Percentiles rank a stretch among this genome's conserved stretches.
These are phyloP conservation scores for Paramecium pentaurelia DNA, from an alignment of 73 alveolate species.

Conservation along the genomic window DNA sequence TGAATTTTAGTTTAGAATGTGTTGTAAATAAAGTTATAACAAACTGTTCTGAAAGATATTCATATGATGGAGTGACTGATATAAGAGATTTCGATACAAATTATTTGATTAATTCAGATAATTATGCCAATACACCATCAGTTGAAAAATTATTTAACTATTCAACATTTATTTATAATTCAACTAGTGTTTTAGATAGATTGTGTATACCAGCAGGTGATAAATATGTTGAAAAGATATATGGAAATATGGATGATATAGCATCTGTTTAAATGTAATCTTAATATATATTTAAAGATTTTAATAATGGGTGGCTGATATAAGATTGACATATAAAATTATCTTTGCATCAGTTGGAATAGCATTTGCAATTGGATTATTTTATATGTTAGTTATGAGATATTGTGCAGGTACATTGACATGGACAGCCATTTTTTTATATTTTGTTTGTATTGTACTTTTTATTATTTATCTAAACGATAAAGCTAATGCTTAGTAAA, in stretches of 20 bases:
- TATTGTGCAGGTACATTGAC: conserved; percentile 35
- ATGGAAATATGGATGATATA: background rate
- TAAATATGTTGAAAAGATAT: background rate
- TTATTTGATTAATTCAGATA: background rate
- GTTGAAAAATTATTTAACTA: conserved; percentile 25
- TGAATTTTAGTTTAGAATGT: conserved; percentile 8
- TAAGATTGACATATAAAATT: conserved; percentile 12
- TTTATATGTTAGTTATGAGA: conserved; percentile 20
- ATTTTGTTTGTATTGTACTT: background rate
- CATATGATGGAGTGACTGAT: conserved; percentile 39
- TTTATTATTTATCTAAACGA: conserved; percentile 5
- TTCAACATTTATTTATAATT: background rate
- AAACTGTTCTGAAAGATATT: background rate
- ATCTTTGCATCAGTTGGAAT: conserved; percentile 37
- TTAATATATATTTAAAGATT: background rate
- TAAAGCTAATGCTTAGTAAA: background rate
- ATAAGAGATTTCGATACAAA: background rate
- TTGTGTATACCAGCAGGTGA: conserved; percentile 33
- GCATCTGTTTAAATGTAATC: background rate
- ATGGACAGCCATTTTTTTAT: conserved; percentile 5
- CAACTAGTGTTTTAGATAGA: conserved; percentile 18
- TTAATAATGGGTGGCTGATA: conserved; percentile 32
- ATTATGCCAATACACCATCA: background rate
- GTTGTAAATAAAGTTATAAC: background rate
- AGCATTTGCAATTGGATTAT: conserved; percentile 19